Conservation (phyloP, 768 basidiomycete genomes). For the Rhizopogon vulgaris region DNA sequence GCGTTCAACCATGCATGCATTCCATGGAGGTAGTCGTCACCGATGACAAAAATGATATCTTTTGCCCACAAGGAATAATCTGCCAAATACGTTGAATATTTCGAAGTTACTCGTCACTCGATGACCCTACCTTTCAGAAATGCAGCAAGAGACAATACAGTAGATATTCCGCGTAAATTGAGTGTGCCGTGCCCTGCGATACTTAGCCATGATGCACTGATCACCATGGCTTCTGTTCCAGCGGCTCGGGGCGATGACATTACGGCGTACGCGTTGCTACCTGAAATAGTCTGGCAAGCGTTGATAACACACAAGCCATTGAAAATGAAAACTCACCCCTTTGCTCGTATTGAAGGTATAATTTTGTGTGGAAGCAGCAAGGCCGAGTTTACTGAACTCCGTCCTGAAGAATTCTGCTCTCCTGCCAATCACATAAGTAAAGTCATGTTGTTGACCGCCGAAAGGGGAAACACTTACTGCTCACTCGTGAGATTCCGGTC, state of each 20-base stretch:
- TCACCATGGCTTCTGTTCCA: conserved; percentile 88
- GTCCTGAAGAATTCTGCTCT: conserved; percentile 53
- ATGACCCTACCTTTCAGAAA: conserved; percentile 69
- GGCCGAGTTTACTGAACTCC: conserved; percentile 71
- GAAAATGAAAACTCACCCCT: conserved; percentile 32
- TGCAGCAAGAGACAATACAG: conserved; percentile 75
- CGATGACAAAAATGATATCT: conserved; percentile 85
- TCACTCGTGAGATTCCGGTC: conserved; percentile 59
- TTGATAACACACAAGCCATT: not conserved
- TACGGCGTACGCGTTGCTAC: conserved; percentile 80
- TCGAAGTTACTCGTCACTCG: not conserved
- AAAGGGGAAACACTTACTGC: conserved; percentile 47
- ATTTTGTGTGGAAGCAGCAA: conserved; percentile 60
- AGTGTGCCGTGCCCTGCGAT: conserved; percentile 47
- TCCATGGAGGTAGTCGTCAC: conserved; percentile 85
- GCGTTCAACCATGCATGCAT: conserved; percentile 88
- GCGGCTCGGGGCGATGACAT: conserved; percentile 82
- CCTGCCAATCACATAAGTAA: conserved; percentile 32
- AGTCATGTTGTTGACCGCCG: not conserved
- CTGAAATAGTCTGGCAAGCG: conserved; percentile 41
- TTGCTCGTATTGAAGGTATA: conserved; percentile 53
- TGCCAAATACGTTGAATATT: conserved; percentile 24
- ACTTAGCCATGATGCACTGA: conserved; percentile 89
- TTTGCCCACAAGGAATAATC: conserved; percentile 92
- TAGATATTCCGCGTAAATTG: conserved; percentile 84